Evolutionary conservation across 148 eudicot species (phyloP).

Genomic region (Linanthus parryae): DNA sequence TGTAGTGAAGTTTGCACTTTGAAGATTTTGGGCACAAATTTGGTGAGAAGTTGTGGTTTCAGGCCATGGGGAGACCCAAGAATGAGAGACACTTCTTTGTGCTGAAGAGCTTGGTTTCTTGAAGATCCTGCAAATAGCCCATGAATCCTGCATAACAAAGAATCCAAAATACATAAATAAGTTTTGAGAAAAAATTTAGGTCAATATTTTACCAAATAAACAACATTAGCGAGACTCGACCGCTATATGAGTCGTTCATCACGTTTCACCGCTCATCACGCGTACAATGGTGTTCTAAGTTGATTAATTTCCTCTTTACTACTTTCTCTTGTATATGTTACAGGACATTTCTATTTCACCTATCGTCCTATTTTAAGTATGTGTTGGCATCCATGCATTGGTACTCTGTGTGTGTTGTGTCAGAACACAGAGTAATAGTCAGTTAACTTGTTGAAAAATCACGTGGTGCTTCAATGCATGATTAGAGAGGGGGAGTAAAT

Average conservation of each 20-base stretch:
- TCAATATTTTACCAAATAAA: background rate
- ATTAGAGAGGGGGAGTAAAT: background rate
- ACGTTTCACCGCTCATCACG: background rate
- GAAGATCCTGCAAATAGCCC: slow-evolving; percentile 94
- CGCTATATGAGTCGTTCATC: no score
- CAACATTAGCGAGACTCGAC: background rate
- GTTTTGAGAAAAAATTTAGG: background rate
- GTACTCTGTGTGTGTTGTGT: no score
- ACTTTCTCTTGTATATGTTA: background rate
- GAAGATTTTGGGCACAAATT: slow-evolving; percentile 6
- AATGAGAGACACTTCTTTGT: slow-evolving; percentile 60
- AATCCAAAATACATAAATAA: background rate
- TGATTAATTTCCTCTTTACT: background rate
- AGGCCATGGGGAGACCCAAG: slow-evolving; percentile 55
- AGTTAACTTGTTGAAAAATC: background rate
- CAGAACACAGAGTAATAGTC: background rate
- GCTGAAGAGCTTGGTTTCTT: slow-evolving; percentile 73
- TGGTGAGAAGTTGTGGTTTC: slow-evolving; percentile 15
- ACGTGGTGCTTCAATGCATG: background rate
- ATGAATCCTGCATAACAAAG: slow-evolving; percentile 53
- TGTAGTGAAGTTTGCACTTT: slow-evolving; percentile 14
- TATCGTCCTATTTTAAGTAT: background rate
- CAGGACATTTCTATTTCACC: background rate
- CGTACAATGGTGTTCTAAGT: background rate
- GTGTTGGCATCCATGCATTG: no score